phyloP scores from a whole-genome alignment of 441 rosid genomes.

The Erodium moschatum region DNA sequence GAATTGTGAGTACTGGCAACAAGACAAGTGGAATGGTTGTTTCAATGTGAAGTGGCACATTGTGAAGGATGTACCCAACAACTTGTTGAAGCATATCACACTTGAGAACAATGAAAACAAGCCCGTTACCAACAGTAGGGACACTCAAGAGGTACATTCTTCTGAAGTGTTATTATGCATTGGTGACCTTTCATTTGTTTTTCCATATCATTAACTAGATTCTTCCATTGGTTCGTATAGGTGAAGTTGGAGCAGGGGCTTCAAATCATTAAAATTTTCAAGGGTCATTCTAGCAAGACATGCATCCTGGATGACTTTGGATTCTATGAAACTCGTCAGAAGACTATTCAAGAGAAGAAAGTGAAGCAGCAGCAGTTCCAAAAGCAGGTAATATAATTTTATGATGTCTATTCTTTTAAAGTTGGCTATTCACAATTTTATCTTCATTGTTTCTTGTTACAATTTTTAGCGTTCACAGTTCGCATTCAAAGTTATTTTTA shows the following conservation, averaged over 20 bases:
- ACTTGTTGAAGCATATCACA: slow-evolving; percentile 70
- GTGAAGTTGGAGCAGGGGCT: slow-evolving; percentile 65
- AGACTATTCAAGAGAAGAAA: slow-evolving; percentile 69
- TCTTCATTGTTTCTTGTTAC: not conserved
- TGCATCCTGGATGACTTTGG: slow-evolving; percentile 83
- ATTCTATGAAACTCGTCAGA: slow-evolving; percentile 72
- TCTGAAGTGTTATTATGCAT: not conserved
- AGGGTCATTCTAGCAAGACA: slow-evolving; percentile 58
- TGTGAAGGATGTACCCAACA: slow-evolving; percentile 83
- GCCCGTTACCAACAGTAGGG: no score
- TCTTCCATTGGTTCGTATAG: slow-evolving; percentile 26
- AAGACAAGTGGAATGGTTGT: slow-evolving; percentile 93
- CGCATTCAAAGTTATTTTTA: not conserved
- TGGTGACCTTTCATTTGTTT: not conserved
- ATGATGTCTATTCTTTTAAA: no score
- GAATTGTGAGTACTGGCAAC: slow-evolving; percentile 81
- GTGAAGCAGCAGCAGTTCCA: slow-evolving; percentile 58
- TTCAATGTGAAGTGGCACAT: slow-evolving; percentile 89
- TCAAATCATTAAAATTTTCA: slow-evolving; percentile 67
- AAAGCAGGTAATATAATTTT: slow-evolving; percentile 40
- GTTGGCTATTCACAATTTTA: no score
- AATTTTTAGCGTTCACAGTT: not conserved
- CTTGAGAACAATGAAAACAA: slow-evolving; percentile 92
- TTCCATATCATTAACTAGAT: not conserved
- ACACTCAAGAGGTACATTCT: slow-evolving; percentile 72